Conservation (phyloP, 2,329 filamentous ascomycete species). For the Pseudocercospora macadamiae region DNA sequence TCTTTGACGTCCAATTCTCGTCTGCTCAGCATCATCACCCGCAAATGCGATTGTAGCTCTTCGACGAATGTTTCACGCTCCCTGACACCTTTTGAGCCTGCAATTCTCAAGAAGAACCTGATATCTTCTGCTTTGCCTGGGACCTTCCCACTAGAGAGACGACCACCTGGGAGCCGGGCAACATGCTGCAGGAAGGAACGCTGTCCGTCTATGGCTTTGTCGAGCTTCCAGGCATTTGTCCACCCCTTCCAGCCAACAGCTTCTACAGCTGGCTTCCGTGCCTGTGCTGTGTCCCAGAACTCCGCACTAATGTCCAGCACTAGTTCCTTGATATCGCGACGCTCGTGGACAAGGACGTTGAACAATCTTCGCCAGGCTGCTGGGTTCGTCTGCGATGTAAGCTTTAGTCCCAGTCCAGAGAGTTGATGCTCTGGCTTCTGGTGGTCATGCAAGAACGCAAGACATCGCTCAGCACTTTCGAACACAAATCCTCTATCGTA, state of each 20-base stretch:
- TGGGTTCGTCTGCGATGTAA: constrained; percentile 14
- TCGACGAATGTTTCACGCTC: constrained; percentile 18
- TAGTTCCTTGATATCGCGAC: constrained; percentile 11
- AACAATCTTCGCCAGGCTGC: constrained; percentile 15
- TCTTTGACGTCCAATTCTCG: not conserved
- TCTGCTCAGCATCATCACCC: constrained; percentile 5
- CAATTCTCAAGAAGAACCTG: constrained; percentile 14
- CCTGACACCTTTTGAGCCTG: constrained; percentile 1
- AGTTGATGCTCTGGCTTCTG: constrained; percentile 2
- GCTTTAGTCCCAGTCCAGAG: constrained; percentile 1
- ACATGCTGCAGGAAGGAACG: constrained; percentile 11
- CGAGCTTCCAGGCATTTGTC: constrained; percentile 8
- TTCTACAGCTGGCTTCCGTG: not conserved
- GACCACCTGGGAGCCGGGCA: constrained; percentile 10
- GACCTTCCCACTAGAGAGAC: constrained; percentile 1
- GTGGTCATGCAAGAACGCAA: constrained; percentile 18
- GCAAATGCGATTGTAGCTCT: constrained; percentile 12
- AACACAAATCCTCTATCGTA: constrained; percentile 14
- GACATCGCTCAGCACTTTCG: constrained; percentile 14
- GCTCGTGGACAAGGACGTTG: constrained; percentile 2
- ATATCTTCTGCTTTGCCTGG: constrained; percentile 15
- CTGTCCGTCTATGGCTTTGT: not conserved
- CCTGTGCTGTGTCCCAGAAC: constrained; percentile 14
- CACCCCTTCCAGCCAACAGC: constrained; percentile 11
- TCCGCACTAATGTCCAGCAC: constrained; percentile 12